Conservation (phyloP, 371 early-diverging fungal species). For the Umbelopsis sp. region DNA sequence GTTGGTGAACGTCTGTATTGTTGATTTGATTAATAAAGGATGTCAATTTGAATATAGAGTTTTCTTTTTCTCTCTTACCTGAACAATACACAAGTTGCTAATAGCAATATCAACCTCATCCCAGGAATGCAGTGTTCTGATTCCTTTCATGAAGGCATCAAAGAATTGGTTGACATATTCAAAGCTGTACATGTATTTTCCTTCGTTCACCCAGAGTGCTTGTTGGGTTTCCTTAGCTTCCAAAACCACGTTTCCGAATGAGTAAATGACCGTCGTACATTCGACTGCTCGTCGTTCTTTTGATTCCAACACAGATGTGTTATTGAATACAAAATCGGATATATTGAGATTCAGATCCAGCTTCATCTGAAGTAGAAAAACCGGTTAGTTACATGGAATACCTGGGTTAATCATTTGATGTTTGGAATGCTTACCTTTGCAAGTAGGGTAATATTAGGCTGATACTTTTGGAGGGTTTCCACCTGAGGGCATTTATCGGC, state of each 20-base stretch:
- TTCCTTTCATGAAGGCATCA: slow-evolving; percentile 48
- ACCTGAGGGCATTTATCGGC: slow-evolving; percentile 44
- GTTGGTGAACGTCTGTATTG: neutral
- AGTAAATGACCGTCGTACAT: slow-evolving; percentile 58
- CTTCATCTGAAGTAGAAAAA: slow-evolving; percentile 27
- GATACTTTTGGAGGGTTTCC: slow-evolving; percentile 22
- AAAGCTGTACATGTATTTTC: slow-evolving; percentile 43
- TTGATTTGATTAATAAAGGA: neutral
- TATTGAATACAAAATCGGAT: slow-evolving; percentile 47
- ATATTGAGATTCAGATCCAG: slow-evolving; percentile 50
- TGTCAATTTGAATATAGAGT: neutral
- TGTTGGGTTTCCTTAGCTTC: slow-evolving; percentile 54
- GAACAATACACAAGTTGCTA: slow-evolving; percentile 44
- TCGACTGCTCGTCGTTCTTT: slow-evolving; percentile 41
- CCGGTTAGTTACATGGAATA: neutral
- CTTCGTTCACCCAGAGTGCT: slow-evolving; percentile 35
- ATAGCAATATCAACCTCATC: slow-evolving; percentile 49
- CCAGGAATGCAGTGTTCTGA: slow-evolving; percentile 38
- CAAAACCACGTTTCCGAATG: slow-evolving; percentile 55
- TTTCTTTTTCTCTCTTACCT: slow-evolving; percentile 25
- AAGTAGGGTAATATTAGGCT: slow-evolving; percentile 20
- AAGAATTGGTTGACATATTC: slow-evolving; percentile 59
- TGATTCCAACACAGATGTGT: slow-evolving; percentile 50
- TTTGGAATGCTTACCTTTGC: slow-evolving; percentile 29
- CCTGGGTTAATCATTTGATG: neutral